Base-by-base conservation (phyloP, 2,329 filamentous ascomycete genomes). In the Colletotrichum sp. region DNA sequence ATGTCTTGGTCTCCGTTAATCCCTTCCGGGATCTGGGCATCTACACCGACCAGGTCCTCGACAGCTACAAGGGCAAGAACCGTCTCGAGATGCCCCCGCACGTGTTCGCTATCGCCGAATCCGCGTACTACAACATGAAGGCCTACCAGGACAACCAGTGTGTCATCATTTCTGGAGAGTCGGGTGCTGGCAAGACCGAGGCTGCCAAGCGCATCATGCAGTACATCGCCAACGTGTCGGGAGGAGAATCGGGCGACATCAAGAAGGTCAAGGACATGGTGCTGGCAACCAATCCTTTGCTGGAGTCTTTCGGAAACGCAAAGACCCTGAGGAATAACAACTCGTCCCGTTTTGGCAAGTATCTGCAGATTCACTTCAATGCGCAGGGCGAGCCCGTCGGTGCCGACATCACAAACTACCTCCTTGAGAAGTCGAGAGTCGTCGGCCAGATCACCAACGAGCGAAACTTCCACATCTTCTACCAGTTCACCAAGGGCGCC, bases 181-280 rank as follows among this genome's bases (percentile, higher is more conserved):
- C 97, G 4, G 97, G 97, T 83, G 97, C 97, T 39, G 97, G 97
- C 84, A 99, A 99, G 90, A 99, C 97, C 16, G 97, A 99, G 86
- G 97, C 97, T 7, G 97, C 97, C 76, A 99, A 99, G 90, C 94
- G 96, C 81, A 95, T 99, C 82, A 99, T 99, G 96, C 97, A 99
- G 87, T 99, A 99, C 87, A 99, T 99, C 84, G 97, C 97, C 79
- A 99, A 94, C 84, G 96, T 99, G 10, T 99, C 97, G 2, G 96
- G 96, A 57, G 95, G 96, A 78, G 88, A 89, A 79, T 93, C 95
- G 79, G 94, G 94, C 74, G 95, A 96, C 68, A 98, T 99, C 83
- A 94, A 99, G 86, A 92, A 98, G 85, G 98, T 97, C 84, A 99
- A 99, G 89, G 96, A 99, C 86, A 99, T 99, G 96, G 96, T 99